These are phyloP conservation scores for Solidago caesia DNA, from an alignment of 129 eudicot species.

Conservation along the genomic window DNA sequence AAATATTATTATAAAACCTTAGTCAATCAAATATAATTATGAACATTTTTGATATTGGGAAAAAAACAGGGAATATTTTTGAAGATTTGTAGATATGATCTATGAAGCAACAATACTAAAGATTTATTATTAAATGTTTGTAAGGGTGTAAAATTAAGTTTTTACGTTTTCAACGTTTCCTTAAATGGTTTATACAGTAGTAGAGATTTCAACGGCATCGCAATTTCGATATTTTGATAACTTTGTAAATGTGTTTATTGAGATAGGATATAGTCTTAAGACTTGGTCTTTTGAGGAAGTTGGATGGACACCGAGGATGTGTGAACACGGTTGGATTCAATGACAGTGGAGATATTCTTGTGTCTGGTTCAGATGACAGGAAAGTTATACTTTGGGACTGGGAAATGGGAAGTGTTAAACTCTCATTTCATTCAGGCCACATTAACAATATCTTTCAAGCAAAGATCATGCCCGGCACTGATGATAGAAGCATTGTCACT, in stretches of 20 bases:
- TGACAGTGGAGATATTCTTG: not conserved
- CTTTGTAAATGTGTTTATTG: not conserved
- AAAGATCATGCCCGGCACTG: not conserved
- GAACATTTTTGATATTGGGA: no score
- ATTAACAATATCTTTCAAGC: not conserved
- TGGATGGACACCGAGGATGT: not conserved
- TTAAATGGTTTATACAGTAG: no score
- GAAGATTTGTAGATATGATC: no score
- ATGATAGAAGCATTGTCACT: not conserved
- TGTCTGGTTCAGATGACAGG: not conserved
- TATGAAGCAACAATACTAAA: no score
- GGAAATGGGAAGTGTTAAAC: not conserved
- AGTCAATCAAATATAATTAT: no score
- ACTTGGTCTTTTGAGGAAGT: not conserved
- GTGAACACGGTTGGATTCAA: not conserved
- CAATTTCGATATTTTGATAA: no score
- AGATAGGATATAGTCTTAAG: not conserved
- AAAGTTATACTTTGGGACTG: not conserved
- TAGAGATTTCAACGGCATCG: no score
- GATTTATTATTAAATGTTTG: no score
- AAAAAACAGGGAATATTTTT: no score
- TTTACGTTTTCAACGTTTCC: no score
- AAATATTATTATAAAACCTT: no score
- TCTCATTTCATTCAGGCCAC: not conserved
- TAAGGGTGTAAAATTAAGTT: no score